Conservation (phyloP, 2,329 filamentous ascomycete genomes). For the Sporothrix pseudoabietina region DNA sequence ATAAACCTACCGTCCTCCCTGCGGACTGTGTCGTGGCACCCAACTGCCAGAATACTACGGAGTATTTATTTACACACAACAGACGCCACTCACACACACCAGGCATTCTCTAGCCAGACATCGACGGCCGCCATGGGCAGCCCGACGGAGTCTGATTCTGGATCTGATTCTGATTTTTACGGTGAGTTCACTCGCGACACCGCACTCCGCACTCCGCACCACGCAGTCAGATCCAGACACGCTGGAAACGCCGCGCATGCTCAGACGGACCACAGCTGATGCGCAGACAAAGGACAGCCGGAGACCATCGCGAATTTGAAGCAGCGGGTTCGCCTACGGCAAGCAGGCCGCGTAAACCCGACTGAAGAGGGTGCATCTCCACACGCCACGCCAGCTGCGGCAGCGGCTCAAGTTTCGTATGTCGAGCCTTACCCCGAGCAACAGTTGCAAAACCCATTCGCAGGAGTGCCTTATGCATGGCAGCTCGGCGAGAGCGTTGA, state of each 20-base stretch:
- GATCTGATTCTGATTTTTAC: slow-evolving; percentile 60
- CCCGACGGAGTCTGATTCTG: slow-evolving; percentile 42
- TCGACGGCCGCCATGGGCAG: background rate
- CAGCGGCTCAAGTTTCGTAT: background rate
- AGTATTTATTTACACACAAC: no score
- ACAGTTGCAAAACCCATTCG: slow-evolving; percentile 61
- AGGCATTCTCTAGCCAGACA: background rate
- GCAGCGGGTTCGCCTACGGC: slow-evolving; percentile 56
- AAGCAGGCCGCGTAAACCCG: background rate
- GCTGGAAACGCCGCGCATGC: background rate
- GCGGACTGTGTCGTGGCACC: background rate
- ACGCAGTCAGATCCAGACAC: background rate
- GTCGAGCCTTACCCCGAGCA: background rate
- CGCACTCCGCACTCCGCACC: background rate
- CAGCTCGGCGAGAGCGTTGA: slow-evolving; percentile 47
- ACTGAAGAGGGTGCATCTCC: no score
- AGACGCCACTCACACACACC: background rate
- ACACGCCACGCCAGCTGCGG: background rate
- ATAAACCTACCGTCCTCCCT: no score
- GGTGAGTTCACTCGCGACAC: slow-evolving; percentile 43
- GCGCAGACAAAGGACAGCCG: slow-evolving; percentile 55
- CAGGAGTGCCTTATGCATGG: slow-evolving; percentile 58
- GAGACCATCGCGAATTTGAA: slow-evolving; percentile 52
- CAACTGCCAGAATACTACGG: background rate
- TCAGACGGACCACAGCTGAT: background rate